Evolutionary conservation across 2,329 filamentous ascomycete species (phyloP).

Genomic region (Colletotrichum chlorophyti): DNA sequence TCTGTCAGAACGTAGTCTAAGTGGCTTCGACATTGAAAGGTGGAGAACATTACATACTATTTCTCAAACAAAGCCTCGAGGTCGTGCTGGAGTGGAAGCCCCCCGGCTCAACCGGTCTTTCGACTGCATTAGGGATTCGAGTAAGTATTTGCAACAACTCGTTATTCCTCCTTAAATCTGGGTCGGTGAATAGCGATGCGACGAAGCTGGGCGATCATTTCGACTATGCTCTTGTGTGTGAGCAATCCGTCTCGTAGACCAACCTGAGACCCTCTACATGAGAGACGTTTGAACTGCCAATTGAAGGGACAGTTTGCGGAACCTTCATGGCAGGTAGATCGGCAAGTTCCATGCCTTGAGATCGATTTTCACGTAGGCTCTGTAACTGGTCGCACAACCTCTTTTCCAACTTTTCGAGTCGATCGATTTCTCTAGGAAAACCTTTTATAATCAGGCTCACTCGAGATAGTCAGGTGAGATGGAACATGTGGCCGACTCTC

Average conservation of each 20-base stretch:
- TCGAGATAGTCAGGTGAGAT: too few relatives aligned
- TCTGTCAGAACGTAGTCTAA: too few relatives aligned
- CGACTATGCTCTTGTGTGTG: too few relatives aligned
- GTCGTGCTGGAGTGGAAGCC: conserved; percentile 16
- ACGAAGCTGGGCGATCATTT: conserved; percentile 19
- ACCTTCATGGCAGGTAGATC: not conserved
- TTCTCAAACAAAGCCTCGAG: conserved; percentile 26
- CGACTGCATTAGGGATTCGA: conserved; percentile 6
- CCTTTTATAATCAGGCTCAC: too few relatives aligned
- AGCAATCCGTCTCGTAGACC: too few relatives aligned
- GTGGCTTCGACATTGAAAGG: too few relatives aligned
- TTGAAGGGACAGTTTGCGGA: conserved; percentile 29
- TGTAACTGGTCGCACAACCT: not conserved
- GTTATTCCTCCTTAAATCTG: conserved; percentile 26
- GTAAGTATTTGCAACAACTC: conserved; percentile 23
- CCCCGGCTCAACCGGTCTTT: conserved; percentile 3
- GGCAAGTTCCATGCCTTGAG: not conserved
- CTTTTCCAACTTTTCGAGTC: conserved; percentile 32
- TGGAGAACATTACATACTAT: too few relatives aligned
- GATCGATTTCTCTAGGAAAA: conserved; percentile 29
- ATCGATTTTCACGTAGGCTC: not conserved
- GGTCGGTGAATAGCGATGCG: conserved; percentile 28
- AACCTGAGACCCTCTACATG: conserved; percentile 28
- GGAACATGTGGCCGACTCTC: conserved; percentile 29
- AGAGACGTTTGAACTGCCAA: conserved; percentile 15